Evolutionary conservation across 192 early-diverging fungal genomes (phyloP).

Genomic region (Backusella liffmaniae): DNA sequence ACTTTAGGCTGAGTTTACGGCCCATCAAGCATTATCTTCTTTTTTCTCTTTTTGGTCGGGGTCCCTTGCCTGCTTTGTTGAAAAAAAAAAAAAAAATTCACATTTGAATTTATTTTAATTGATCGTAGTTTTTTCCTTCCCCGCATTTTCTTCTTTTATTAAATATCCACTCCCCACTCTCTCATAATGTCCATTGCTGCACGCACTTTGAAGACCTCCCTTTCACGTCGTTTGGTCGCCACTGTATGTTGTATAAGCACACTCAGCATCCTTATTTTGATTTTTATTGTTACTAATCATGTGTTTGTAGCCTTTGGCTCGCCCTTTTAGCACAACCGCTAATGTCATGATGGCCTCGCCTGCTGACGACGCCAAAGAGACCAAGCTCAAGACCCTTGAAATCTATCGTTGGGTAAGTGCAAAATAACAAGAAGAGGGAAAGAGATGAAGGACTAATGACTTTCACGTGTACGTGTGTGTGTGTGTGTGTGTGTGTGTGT

Average conservation of each 20-base stretch:
- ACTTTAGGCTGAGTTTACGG: background rate
- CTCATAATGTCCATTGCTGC: constrained; percentile 21
- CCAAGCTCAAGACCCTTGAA: constrained; percentile 82
- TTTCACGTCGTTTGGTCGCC: background rate
- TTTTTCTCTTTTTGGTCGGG: constrained; percentile 10
- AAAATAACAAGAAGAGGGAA: background rate
- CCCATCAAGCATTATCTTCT: background rate
- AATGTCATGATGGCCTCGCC: constrained; percentile 35
- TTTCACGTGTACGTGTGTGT: background rate
- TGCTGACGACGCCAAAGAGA: constrained; percentile 48
- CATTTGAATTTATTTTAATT: background rate
- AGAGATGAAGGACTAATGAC: background rate
- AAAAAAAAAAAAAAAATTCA: background rate
- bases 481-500: background rate
- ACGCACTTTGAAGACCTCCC: constrained; percentile 7
- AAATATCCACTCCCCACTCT: constrained; percentile 13
- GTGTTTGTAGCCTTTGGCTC: constrained; percentile 30
- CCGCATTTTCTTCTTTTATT: constrained; percentile 4
- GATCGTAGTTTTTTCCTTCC: constrained; percentile 11
- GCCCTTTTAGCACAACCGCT: constrained; percentile 47
- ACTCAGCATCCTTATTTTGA: no score
- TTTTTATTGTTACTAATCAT: no score
- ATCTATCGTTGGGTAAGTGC: constrained; percentile 92
- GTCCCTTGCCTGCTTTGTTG: background rate
- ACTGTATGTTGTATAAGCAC: background rate